A percentile compares a stretch with the other conserved stretches of the same genome.
Evolutionary conservation across 2,329 filamentous ascomycete species (phyloP).

Genomic region (Fusarium napiforme): DNA sequence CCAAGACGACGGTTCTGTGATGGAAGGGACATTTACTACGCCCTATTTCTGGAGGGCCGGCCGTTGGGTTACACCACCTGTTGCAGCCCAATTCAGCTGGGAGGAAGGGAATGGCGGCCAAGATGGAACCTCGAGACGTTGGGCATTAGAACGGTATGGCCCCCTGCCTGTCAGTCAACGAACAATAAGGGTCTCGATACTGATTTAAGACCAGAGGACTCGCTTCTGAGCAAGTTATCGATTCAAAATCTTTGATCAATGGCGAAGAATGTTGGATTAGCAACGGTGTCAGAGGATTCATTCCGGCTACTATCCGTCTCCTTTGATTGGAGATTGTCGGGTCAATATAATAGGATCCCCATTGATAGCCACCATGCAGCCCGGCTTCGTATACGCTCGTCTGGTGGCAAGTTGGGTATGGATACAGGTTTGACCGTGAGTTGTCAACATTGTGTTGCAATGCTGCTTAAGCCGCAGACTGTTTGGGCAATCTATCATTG

Average conservation of each 20-base stretch:
- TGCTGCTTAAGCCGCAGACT: neutral
- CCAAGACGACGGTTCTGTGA: constrained; percentile 68
- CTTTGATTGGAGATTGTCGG: neutral
- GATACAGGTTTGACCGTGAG: neutral
- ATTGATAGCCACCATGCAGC: neutral
- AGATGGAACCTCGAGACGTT: constrained; percentile 82
- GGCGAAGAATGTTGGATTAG: constrained; percentile 89
- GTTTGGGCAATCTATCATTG: neutral
- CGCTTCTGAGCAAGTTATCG: constrained; percentile 72
- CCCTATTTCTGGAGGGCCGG: constrained; percentile 81
- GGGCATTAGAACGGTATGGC: constrained; percentile 76
- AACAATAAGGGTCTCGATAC: neutral
- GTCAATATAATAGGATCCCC: neutral
- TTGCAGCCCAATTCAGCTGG: constrained; percentile 55
- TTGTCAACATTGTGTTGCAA: constrained; percentile 9
- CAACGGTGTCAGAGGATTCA: constrained; percentile 86
- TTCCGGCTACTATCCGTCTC: constrained; percentile 58
- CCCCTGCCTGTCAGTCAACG: constrained; percentile 8
- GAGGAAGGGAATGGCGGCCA: constrained; percentile 76
- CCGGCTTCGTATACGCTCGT: neutral
- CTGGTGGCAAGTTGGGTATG: constrained; percentile 17
- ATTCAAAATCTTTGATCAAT: constrained; percentile 68
- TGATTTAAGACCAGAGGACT: constrained; percentile 57
- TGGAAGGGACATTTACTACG: constrained; percentile 87
- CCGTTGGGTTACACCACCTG: constrained; percentile 82